These are phyloP conservation scores for Parvularia atlantis DNA, from an alignment of 78 protist species.

Conservation along the genomic window DNA sequence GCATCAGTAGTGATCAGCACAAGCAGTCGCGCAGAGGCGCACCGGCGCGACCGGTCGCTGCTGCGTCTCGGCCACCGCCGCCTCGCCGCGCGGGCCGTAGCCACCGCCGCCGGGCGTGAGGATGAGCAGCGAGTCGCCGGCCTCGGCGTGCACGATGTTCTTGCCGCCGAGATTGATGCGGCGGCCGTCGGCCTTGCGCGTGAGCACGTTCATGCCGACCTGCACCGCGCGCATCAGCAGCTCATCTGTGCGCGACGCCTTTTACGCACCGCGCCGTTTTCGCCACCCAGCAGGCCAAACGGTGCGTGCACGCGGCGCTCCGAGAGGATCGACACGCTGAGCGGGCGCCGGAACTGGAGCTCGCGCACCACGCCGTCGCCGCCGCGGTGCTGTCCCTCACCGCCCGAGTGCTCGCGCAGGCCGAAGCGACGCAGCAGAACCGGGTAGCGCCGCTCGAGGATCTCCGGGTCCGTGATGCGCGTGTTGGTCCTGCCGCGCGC, in stretches of 20 bases:
- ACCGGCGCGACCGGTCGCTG: too few species aligned
- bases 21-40: too few species aligned
- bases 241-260: too few species aligned
- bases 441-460: conserved; percentile 83
- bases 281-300: conserved; percentile 72
- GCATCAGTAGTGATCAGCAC: too few species aligned
- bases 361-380: conserved; percentile 85
- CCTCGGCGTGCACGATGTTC: conserved; percentile 17
- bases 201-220: neutral
- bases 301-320: conserved; percentile 58
- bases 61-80: too few species aligned
- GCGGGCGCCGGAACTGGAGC: conserved; percentile 41
- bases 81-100: conserved; percentile 40
- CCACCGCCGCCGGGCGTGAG: conserved; percentile 78
- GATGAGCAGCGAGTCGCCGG: conserved; percentile 57
- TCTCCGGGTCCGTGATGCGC: conserved; percentile 86
- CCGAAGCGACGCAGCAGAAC: conserved; percentile 55
- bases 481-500: too few species aligned
- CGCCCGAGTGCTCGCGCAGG: conserved; percentile 79
- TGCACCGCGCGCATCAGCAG: conserved; percentile 9
- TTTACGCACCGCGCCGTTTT: conserved; percentile 55
- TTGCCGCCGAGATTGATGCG: conserved; percentile 70
- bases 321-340: conserved; percentile 46
- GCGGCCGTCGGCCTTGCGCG: conserved; percentile 17
- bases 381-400: conserved; percentile 64